Conservation (phyloP, 345 rosid genomes). For the Trapa incisa region DNA sequence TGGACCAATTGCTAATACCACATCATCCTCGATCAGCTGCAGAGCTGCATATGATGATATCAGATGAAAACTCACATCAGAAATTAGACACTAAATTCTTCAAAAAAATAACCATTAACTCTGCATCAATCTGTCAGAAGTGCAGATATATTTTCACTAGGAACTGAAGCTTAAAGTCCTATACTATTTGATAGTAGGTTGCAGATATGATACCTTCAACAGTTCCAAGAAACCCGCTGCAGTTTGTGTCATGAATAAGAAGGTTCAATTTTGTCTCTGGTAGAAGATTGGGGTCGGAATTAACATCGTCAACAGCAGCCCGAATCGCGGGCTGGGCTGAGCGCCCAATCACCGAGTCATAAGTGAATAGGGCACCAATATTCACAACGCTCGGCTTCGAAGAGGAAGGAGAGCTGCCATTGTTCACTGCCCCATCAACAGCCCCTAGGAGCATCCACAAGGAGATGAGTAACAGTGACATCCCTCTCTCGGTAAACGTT, state of each 20-base stretch:
- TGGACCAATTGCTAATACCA: conserved; percentile 73
- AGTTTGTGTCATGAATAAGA: conserved; percentile 44
- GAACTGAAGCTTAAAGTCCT: background rate
- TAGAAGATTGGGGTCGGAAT: conserved; percentile 50
- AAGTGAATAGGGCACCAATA: conserved; percentile 68
- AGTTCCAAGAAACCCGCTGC: conserved; percentile 79
- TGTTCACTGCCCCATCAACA: conserved; percentile 27
- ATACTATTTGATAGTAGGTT: background rate
- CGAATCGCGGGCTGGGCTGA: conserved; percentile 49
- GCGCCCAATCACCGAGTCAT: conserved; percentile 60
- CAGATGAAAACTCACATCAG: conserved; percentile 1
- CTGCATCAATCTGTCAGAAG: no score
- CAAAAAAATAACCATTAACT: no score
- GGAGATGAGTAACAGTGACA: conserved; percentile 23
- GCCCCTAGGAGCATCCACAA: conserved; percentile 26
- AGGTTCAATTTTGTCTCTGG: conserved; percentile 34
- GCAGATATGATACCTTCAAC: conserved; percentile 48
- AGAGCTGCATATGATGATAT: conserved; percentile 44
- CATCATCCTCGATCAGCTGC: conserved; percentile 67
- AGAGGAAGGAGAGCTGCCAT: conserved; percentile 16
- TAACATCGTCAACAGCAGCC: conserved; percentile 63
- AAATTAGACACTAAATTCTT: background rate
- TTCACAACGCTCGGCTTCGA: conserved; percentile 34
- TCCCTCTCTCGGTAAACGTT: conserved; percentile 11
- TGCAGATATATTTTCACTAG: background rate